Evolutionary conservation across 495 filamentous ascomycete species (phyloP).

Genomic region (Tuber aestivum): DNA sequence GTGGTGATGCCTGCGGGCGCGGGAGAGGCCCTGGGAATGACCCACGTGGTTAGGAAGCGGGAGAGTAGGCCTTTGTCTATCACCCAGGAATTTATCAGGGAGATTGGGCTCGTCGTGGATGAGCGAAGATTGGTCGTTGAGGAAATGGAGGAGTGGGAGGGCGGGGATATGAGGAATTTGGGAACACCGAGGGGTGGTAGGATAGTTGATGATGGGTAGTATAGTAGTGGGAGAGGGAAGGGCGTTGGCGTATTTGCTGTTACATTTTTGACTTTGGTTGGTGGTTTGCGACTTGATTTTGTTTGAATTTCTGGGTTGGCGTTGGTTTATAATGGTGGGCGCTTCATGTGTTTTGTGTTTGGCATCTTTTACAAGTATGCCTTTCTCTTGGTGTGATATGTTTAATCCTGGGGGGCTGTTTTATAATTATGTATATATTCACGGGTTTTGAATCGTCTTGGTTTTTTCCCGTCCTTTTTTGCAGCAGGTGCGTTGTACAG

Average conservation of each 20-base stretch:
- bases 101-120: not conserved
- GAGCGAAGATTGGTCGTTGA: not conserved
- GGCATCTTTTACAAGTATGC: not conserved
- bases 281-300: not conserved
- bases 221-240: not conserved
- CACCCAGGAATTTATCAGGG: slow-evolving; percentile 1
- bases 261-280: not conserved
- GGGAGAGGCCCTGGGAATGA: not conserved
- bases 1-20: not conserved
- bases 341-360: not conserved
- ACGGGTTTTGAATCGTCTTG: not conserved
- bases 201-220: not conserved
- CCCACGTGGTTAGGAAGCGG: not conserved
- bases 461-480: not conserved
- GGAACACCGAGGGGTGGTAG: not conserved
- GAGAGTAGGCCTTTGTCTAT: not conserved
- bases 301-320: not conserved
- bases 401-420: not conserved
- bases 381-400: not conserved
- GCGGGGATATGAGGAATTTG: not conserved
- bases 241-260: not conserved
- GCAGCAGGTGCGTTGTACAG: not conserved
- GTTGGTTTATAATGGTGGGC: not conserved
- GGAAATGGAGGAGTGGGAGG: not conserved
- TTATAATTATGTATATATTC: not conserved